Evolutionary conservation across 164 flowering plant genomes (phyloP), one percentile per base, ranked within the genome.

Genomic region (Vitis labrusca): DNA sequence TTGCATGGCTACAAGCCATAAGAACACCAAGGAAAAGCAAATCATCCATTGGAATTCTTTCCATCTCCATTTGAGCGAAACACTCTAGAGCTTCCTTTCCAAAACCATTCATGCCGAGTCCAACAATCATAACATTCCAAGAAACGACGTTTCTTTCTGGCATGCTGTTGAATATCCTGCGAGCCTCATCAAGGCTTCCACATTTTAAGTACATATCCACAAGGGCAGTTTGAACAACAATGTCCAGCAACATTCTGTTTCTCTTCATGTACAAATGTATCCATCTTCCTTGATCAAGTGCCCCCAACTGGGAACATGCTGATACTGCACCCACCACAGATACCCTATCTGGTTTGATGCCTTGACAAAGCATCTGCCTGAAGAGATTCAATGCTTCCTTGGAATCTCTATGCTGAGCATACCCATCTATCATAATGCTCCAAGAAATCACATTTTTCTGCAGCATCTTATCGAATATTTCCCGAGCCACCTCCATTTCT

Each of bases 201-300:
- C 84, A 81, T 62, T 79, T 83, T 76, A 70, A 65, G 67, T 81
- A 79, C 86, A 83, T 83, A 72, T 83, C 84, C 49, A 83, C 48
- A 2, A 81, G 61, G 53, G 86, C 75, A 9, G 84, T 83, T 32
- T 72, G 70, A 59, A 77, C 79, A 37, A 74, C 74, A 13, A 81
- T 8, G 68, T 83, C 82, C 48, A 64, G 47, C 10, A 10, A 13
- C 12, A 77, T 59, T 64, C 60, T 69, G 48, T 73, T 73, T 54
- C 67, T 81, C 67, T 71, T 50, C 61, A 79, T 48, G 71, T 75
- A 79, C 51, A 69, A 51, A 65, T 83, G 79, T 50, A 83, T 72
- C 86, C 84, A 80, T 60, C 71, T 76, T 49, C 86, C 86, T 62
- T 71, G 78, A 69, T 74, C 81, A 32, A 32, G 44, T 32, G 44